A percentile compares a stretch with the other conserved stretches of the same genome.
Evolutionary conservation across 768 basidiomycete species (phyloP).

Genomic region (Termitomyces sp.): DNA sequence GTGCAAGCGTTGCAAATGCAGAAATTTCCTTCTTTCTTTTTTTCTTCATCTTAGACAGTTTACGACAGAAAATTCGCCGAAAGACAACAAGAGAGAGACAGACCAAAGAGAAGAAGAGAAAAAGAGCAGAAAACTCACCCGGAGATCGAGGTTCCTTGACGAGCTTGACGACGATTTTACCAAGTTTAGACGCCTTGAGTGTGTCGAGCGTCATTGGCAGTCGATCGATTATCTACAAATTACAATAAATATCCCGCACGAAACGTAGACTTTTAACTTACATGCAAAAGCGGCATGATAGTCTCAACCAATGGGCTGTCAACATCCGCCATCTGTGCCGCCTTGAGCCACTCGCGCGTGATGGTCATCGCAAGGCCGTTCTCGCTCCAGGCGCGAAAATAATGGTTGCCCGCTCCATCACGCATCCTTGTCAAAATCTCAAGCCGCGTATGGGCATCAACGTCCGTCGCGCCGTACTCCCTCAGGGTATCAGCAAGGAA

Average conservation of each 20-base stretch:
- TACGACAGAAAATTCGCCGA: slow-evolving; percentile 1
- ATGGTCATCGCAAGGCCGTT: slow-evolving; percentile 72
- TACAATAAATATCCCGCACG: background rate
- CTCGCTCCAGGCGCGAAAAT: slow-evolving; percentile 83
- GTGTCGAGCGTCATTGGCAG: slow-evolving; percentile 69
- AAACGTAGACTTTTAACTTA: slow-evolving; percentile 36
- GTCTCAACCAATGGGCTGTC: slow-evolving; percentile 62
- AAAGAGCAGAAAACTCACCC: slow-evolving; percentile 57
- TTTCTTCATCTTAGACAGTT: slow-evolving; percentile 12
- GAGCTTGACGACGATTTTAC: slow-evolving; percentile 73
- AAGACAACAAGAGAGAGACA: slow-evolving; percentile 2
- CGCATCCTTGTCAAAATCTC: slow-evolving; percentile 79
- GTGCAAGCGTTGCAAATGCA: slow-evolving; percentile 4
- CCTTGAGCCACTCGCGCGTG: slow-evolving; percentile 77
- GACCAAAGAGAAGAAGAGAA: background rate
- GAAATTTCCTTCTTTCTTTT: background rate
- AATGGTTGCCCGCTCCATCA: slow-evolving; percentile 81
- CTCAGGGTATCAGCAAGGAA: slow-evolving; percentile 54
- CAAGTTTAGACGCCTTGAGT: slow-evolving; percentile 68
- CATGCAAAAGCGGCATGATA: slow-evolving; percentile 83
- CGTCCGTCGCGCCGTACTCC: slow-evolving; percentile 57
- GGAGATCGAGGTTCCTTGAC: slow-evolving; percentile 70
- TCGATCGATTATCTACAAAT: slow-evolving; percentile 71
- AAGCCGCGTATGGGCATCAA: slow-evolving; percentile 58
- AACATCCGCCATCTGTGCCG: slow-evolving; percentile 52